Base-by-base conservation (phyloP, 192 early-diverging fungal species). In the Spizellomyces punctatus region DNA sequence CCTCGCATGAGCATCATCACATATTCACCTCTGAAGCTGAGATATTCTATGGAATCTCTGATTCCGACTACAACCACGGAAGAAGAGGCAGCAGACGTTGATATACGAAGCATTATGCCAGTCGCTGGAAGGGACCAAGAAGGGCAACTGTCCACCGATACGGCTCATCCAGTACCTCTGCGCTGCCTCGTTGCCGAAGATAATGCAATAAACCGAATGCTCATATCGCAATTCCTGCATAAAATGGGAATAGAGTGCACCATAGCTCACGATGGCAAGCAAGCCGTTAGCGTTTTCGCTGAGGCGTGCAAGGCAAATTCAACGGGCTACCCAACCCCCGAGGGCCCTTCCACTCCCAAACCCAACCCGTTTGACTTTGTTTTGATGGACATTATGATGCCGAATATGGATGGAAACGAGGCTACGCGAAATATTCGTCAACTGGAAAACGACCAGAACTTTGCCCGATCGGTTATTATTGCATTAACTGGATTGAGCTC, bases 361-460 rank as follows among this genome's bases (percentile, higher is more conserved):
- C 44, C 19, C 10, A 12, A 12, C 50, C 61, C 44, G 14, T 44
- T 21, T n/a, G 62, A 64, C 46, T 72, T 72, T 22, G 46, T 64
- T 9, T 45, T 72, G 12, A 72, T 72, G 66, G 66, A 67, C 36
- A 45, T 46, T 16, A 19, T 45, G 22, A 67, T 67, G 66, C 66
- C 66, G 55, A 4, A 14, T 10, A 10, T 60, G n/a, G 52, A 59
- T 21, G 66, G 66, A 22, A 45, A 22, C 50, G 46, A 57, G 19
- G 52, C 66, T 16, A 67, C 52, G 21, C 48, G 66, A 5, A 42
- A 59, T n/a, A 27, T 67, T 16, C 46, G 66, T 48, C 14, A 42
- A 52, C 43, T 57, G 19, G 66, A 67, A 46, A 36, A 4, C 21
- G 74, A 78, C 8, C 83, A 85, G 7, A 42, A 16, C 22, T 17